phyloP scores from a whole-genome alignment of 139 green algal genomes.

The Chlamydomonas eustigma region DNA sequence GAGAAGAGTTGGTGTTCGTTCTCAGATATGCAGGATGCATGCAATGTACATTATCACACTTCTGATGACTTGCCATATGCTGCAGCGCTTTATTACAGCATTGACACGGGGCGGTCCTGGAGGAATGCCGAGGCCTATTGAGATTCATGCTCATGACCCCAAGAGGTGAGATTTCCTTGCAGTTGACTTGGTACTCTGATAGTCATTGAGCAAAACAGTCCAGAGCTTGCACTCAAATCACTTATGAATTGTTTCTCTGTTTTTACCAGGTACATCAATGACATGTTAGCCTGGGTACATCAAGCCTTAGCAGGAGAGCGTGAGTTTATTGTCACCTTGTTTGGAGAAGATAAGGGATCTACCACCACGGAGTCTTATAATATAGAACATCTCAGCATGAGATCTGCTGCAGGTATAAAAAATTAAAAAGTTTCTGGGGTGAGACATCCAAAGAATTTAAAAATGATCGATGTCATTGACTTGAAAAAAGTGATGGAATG shows the following conservation, averaged over 20 bases:
- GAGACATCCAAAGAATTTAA: no score
- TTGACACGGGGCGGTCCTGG: constrained; percentile 83
- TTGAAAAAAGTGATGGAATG: no score
- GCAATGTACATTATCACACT: not conserved
- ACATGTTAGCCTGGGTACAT: constrained; percentile 98
- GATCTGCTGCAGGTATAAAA: no score
- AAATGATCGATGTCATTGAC: no score
- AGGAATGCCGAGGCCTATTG: constrained; percentile 85
- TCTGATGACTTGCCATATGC: no score
- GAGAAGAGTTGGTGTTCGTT: no score
- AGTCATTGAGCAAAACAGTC: constrained; percentile 10
- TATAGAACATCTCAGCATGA: no score
- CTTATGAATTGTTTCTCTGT: not conserved
- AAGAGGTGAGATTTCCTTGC: constrained; percentile 37
- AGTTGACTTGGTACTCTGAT: no score
- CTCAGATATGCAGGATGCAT: not conserved
- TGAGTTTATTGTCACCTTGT: constrained; percentile 84
- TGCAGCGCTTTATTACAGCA: constrained; percentile 77
- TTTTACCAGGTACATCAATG: constrained; percentile 69
- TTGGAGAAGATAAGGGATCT: constrained; percentile 56
- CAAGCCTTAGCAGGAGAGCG: constrained; percentile 83
- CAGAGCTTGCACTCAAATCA: not conserved
- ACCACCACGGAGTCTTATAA: no score
- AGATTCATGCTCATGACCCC: constrained; percentile 95
- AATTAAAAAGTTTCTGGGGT: no score